Evolutionary conservation across 116 monocot species (phyloP), one percentile per base, ranked within the genome.

Genomic region (Phalaenopsis hybrid): DNA sequence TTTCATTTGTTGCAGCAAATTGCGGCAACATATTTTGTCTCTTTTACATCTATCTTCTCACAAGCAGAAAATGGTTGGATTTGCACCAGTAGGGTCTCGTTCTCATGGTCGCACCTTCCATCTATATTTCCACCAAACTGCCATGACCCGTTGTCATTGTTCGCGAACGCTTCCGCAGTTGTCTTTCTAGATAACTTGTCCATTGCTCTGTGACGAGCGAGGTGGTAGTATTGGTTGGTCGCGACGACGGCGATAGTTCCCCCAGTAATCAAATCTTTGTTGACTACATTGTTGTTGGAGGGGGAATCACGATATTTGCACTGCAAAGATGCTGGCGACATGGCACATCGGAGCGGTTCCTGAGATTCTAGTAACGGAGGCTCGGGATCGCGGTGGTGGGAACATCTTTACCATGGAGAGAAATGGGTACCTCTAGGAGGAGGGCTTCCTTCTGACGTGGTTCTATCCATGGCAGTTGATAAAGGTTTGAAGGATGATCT

Each of bases 241-340:
- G 78, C 43, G 44, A 57, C 44, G 73, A 73, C 43, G 37, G 59
- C 74, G 75, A 75, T 6, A 82, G n/a, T 17, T 75, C 49, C 59
- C 28, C 84, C 8, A 58, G 51, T 17, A 79, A 79, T 43, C 68
- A 49, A 51, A 68, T 96, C 55, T 84, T 82, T 21, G 91, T 77
- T 25, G 94, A 96, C 81, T 94, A 94, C 82, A 94, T 97, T 51
- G 90, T 97, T 50, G 94, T 97, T 0, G 97, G 97, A 31, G 97
- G 87, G 43, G 97, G 97, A 6, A 86, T 97, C 82, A 91, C 84
- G 97, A 94, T 17, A 89, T 97, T 57, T 94, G 94, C 85, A 93
- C 89, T 9, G 97, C 97, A n/a, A 92, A 92, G 84, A 93, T 93
- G 46, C 85, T 95, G 68, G 78, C 83, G 51, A 85, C 88, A 55